Evolutionary conservation across 371 early-diverging fungal genomes (phyloP).

Genomic region (Rhizopus arrhizus): DNA sequence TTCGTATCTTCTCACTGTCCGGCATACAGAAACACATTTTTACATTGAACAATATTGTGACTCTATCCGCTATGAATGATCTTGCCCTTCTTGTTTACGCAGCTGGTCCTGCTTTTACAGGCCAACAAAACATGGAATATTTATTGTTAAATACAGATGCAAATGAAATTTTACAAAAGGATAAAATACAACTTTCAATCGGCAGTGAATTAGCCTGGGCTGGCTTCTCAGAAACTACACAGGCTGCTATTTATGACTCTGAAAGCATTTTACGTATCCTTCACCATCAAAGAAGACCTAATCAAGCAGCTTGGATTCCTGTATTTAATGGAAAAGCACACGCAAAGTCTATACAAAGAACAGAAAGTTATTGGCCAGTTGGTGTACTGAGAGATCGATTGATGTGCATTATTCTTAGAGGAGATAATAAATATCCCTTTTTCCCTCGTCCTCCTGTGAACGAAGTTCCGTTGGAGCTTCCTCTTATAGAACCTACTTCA

Average conservation of each 20-base stretch:
- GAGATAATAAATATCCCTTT: conserved; percentile 58
- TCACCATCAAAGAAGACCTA: conserved; percentile 54
- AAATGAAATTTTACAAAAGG: conserved; percentile 61
- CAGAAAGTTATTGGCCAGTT: conserved; percentile 75
- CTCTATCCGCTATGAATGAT: conserved; percentile 59
- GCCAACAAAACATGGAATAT: conserved; percentile 68
- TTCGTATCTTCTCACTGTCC: conserved; percentile 76
- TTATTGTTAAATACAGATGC: conserved; percentile 68
- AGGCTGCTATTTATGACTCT: conserved; percentile 73
- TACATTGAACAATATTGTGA: conserved; percentile 67
- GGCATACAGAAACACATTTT: conserved; percentile 78
- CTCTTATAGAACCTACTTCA: conserved; percentile 49
- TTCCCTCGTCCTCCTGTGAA: conserved; percentile 77
- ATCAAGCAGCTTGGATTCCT: conserved; percentile 77
- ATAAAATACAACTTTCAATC: conserved; percentile 66
- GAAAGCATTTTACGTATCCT: conserved; percentile 65
- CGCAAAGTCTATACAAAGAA: conserved; percentile 29
- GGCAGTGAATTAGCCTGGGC: conserved; percentile 74
- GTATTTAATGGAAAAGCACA: conserved; percentile 61
- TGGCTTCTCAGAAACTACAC: conserved; percentile 80
- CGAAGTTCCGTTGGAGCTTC: conserved; percentile 75
- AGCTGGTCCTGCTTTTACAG: conserved; percentile 32
- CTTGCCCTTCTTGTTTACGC: conserved; percentile 39
- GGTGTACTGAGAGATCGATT: conserved; percentile 65
- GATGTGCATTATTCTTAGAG: conserved; percentile 68